phyloP scores from a whole-genome alignment of 2,329 filamentous ascomycete species.

The Alternaria ethzedia region DNA sequence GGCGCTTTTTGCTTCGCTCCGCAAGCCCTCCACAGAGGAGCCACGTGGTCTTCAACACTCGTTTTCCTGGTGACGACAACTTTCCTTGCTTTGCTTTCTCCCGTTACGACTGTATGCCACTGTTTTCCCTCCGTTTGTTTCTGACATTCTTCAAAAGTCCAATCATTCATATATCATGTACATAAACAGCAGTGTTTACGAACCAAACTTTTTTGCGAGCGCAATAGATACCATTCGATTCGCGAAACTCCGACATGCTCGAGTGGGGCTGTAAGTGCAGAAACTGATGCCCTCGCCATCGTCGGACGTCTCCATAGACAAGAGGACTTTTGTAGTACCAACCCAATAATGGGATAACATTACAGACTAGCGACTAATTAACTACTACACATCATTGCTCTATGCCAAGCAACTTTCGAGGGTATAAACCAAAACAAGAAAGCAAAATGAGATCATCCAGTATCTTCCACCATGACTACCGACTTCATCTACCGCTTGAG shows the following conservation, averaged over 20 bases:
- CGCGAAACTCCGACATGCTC: not conserved
- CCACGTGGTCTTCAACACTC: constrained; percentile 35
- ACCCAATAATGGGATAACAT: not conserved
- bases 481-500: not conserved
- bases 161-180: not conserved
- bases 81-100: not conserved
- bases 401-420: not conserved
- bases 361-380: not conserved
- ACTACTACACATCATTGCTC: not conserved
- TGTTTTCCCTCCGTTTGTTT: not conserved
- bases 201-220: not conserved
- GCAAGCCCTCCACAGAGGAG: constrained; percentile 24
- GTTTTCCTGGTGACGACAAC: constrained; percentile 39
- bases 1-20: constrained; percentile 40
- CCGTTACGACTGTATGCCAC: not conserved
- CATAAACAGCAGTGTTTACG: not conserved
- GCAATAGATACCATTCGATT: not conserved
- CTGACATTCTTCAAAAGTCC: not conserved
- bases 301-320: not conserved
- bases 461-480: not conserved
- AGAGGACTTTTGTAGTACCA: not conserved
- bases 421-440: constrained; percentile 3
- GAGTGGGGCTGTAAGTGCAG: not conserved
- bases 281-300: not conserved
- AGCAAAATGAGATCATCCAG: not conserved